A percentile compares a stretch with the other conserved stretches of the same genome.
phyloP scores from a whole-genome alignment of 2,329 filamentous ascomycete genomes.

The Sporothrix sp. region DNA sequence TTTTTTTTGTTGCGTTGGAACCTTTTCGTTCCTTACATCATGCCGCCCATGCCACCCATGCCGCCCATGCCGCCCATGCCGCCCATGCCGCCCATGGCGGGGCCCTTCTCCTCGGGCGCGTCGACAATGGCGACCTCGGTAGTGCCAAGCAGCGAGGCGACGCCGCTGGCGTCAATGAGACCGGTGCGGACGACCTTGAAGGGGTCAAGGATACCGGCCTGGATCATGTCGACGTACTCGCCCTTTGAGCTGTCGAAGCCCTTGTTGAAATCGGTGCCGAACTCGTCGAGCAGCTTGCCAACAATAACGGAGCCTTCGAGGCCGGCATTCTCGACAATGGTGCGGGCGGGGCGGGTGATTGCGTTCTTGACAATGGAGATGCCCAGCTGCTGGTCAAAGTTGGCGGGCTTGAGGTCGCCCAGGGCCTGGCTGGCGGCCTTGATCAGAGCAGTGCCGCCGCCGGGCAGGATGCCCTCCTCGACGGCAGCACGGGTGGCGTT shows the following conservation, averaged over 20 bases:
- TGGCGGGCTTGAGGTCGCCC: constrained; percentile 69
- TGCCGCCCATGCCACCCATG: constrained; percentile 46
- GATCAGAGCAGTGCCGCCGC: constrained; percentile 94
- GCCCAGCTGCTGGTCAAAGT: constrained; percentile 99
- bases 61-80: constrained; percentile 46
- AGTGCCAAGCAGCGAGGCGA: constrained; percentile 92
- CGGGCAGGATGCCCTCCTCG: constrained; percentile 97
- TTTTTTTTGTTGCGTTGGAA: not conserved
- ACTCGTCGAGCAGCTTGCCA: constrained; percentile 96
- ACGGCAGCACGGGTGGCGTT: constrained; percentile 97
- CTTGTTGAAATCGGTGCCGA: constrained; percentile 87
- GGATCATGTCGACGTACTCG: constrained; percentile 98
- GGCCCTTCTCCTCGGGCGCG: constrained; percentile 84
- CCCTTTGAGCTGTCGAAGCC: constrained; percentile 94
- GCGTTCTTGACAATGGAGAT: constrained; percentile 96
- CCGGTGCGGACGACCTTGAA: constrained; percentile 99
- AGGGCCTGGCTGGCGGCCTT: constrained; percentile 93
- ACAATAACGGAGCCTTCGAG: constrained; percentile 92
- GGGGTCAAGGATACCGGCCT: constrained; percentile 91
- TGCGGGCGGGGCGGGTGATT: constrained; percentile 89
- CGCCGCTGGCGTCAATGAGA: constrained; percentile 87
- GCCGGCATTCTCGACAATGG: constrained; percentile 95
- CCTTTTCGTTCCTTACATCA: constrained; percentile 41
- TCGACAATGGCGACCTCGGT: constrained; percentile 98
- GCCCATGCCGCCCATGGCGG: constrained; percentile 40